Evolutionary conservation across 139 green algal genomes (phyloP), one percentile per base, ranked within the genome.

Genomic region (Chlamydomonas eustigma): DNA sequence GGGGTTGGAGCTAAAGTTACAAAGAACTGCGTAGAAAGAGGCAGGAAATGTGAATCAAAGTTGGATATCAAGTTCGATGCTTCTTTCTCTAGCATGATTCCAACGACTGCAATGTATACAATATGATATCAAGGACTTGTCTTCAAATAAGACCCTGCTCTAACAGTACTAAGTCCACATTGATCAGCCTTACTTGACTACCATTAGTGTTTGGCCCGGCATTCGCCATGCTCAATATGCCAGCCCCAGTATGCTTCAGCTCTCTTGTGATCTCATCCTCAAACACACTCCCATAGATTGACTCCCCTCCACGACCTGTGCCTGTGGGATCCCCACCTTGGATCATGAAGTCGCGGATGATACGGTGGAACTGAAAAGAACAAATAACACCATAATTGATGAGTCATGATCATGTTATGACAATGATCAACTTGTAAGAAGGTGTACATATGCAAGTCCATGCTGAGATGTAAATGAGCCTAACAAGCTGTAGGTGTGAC

Each of bases 301-400:
- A 95, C 71, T 96, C 88, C 4, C 96, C 96, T 2, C 95, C 95
- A 32, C 82, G 91, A 6, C 96, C 95, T 3, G 91, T 98, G 12
- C 95, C 95, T 4, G 94, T 98, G 0, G 96, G 96, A 74, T 99
- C 96, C 2, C 96, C 96, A 1, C 93, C 95, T 80, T 96, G 78
- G 66, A 83, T 76, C 81, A 89, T 87, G 71, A 91, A 91, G 76
- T 90, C 87, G 1, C 64, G 74, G 35, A 91, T 90, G 64, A 91
- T 90, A 30, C 87, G 76, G 63, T 91, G 87, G 67, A 90, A 91
- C 78, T 89, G 79, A 50, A 8, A 0, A 34, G 68, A 4, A 36
- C 4, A n/a, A 69, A 18, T 6, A n/a, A 69, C n/a, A 28, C 18
- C 32, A 28, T 69, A n/a, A 69, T 28, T 69, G 58, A 69, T 69